These are phyloP conservation scores for Dioszegia hungarica DNA, from an alignment of 768 basidiomycete species.

Conservation along the genomic window DNA sequence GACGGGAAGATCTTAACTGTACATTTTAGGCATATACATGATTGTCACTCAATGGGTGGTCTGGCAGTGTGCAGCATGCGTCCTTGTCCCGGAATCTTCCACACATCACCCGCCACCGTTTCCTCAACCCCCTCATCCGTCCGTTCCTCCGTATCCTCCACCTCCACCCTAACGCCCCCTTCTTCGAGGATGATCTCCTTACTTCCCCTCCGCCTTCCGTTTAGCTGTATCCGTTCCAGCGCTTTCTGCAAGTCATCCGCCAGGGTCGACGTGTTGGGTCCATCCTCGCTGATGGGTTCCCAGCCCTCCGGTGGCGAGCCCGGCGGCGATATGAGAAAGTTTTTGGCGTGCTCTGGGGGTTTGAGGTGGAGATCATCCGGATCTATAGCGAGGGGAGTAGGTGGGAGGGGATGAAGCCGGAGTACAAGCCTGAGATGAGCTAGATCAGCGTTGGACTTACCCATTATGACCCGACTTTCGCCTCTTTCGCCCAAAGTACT, in stretches of 20 bases:
- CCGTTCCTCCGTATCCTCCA: constrained; percentile 9
- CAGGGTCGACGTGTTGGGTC: constrained; percentile 74
- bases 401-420: constrained; percentile 40
- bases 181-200: constrained; percentile 38
- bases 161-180: constrained; percentile 34
- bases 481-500: neutral
- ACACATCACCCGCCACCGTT: neutral
- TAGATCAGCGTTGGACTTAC: neutral
- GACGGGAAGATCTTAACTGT: constrained; percentile 19
- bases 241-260: constrained; percentile 84
- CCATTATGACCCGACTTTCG: neutral
- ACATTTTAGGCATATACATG: neutral
- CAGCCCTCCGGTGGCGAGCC: constrained; percentile 96
- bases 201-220: constrained; percentile 10
- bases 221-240: constrained; percentile 53
- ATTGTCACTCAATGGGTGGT: constrained; percentile 1
- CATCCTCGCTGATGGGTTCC: constrained; percentile 86
- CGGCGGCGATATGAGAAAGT: constrained; percentile 96
- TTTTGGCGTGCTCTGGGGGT: constrained; percentile 78
- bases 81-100: neutral
- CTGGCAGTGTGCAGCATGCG: neutral
- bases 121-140: neutral
- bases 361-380: constrained; percentile 56
- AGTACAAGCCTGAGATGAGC: constrained; percentile 49
- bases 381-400: constrained; percentile 35